phyloP scores from a whole-genome alignment of 2,329 filamentous ascomycete genomes.

The Monilinia aucupariae region DNA sequence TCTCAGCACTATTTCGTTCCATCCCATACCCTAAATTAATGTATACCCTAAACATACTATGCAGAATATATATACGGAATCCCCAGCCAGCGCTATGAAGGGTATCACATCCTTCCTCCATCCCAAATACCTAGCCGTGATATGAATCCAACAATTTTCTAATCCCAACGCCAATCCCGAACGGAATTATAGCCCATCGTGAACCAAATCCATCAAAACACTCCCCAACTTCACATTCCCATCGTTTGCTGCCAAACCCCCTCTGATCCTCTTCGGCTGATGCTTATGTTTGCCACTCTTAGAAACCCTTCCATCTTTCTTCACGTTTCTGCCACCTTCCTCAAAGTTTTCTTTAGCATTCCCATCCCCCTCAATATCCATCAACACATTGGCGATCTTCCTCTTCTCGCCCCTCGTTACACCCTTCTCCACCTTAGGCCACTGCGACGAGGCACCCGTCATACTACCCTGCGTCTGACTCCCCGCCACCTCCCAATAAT shows the following conservation, averaged over 20 bases:
- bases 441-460: slow-evolving; percentile 16
- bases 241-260: slow-evolving; percentile 53
- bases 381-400: background rate
- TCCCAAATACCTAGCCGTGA: background rate
- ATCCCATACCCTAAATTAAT: background rate
- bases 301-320: background rate
- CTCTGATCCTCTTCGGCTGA: slow-evolving; percentile 49
- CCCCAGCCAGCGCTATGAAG: background rate
- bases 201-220: slow-evolving; percentile 65
- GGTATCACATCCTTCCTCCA: background rate
- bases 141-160: background rate
- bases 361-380: background rate
- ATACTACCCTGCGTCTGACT: slow-evolving; percentile 42
- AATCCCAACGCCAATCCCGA: background rate
- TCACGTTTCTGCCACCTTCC: background rate
- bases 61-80: background rate
- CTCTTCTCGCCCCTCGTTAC: slow-evolving; percentile 6
- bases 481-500: slow-evolving; percentile 54
- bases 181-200: slow-evolving; percentile 46
- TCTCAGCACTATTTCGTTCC: background rate
- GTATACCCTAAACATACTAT: background rate
- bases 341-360: background rate
- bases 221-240: slow-evolving; percentile 20
- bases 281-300: background rate
- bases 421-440: slow-evolving; percentile 16